Percentiles rank a stretch among this genome's conserved stretches.
Conservation (phyloP, 495 filamentous ascomycete genomes). For the Penicillium subrubescens region DNA sequence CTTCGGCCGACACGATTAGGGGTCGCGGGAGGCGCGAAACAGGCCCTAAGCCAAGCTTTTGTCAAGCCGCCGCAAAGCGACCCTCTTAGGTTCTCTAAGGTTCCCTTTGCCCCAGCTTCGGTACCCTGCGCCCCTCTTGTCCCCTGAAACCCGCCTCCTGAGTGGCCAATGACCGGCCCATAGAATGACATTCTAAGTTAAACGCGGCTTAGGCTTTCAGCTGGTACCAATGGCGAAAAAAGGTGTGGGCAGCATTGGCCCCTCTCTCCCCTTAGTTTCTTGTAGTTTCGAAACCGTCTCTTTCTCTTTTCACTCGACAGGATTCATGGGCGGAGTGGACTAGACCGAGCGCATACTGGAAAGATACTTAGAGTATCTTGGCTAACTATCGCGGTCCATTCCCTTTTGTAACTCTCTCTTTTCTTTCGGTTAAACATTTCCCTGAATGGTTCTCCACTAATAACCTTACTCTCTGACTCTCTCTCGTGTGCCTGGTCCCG, state of each 20-base stretch:
- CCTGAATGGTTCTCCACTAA: not conserved
- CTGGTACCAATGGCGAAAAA: constrained; percentile 8
- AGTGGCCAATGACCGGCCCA: constrained; percentile 22
- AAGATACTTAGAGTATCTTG: not conserved
- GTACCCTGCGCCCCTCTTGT: not conserved
- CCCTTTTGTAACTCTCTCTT: constrained; percentile 2
- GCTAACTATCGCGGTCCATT: too few species aligned
- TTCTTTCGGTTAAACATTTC: constrained; percentile 1
- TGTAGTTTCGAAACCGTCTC: not conserved
- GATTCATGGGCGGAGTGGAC: not conserved
- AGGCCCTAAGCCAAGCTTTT: constrained; percentile 22
- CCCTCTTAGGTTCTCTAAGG: not conserved
- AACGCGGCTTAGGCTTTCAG: constrained; percentile 13
- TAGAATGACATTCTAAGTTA: constrained; percentile 16
- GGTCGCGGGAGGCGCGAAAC: constrained; percentile 8
- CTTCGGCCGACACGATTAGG: not conserved
- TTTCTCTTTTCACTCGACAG: constrained; percentile 7
- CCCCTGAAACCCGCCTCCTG: constrained; percentile 15
- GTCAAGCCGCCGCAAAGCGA: constrained; percentile 2
- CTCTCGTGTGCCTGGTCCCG: too few species aligned
- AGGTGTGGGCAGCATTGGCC: constrained; percentile 2
- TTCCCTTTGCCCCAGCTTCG: constrained; percentile 2
- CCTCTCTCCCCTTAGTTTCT: not conserved
- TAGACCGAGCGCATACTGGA: constrained; percentile 10
- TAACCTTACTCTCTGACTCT: not conserved